Conservation (phyloP, 2,329 filamentous ascomycete genomes). For the Fusarium lyarnte region DNA sequence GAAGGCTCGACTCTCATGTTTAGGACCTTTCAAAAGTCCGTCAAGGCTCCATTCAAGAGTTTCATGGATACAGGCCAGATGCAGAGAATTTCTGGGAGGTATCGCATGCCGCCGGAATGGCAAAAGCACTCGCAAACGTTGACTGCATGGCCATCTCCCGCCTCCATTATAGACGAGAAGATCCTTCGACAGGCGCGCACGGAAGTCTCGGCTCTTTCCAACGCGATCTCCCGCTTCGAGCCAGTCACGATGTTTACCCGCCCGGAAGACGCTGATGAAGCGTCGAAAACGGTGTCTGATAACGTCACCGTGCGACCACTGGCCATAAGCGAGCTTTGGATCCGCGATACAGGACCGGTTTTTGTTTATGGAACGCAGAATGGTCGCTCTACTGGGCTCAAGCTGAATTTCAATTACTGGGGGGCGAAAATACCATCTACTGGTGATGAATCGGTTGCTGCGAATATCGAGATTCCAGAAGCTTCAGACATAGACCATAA, state of each 20-base stretch:
- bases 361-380: conserved; percentile 22
- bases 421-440: conserved; percentile 30
- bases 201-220: conserved; percentile 41
- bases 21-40: background rate
- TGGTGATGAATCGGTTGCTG: conserved; percentile 22
- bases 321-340: conserved; percentile 39
- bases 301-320: conserved; percentile 8
- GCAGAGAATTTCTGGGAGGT: background rate
- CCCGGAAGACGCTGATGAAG: background rate
- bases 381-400: conserved; percentile 25
- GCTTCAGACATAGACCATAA: background rate
- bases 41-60: background rate
- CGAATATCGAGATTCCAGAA: background rate
- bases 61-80: background rate
- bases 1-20: background rate
- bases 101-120: conserved; percentile 30
- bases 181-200: background rate
- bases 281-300: background rate
- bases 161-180: background rate
- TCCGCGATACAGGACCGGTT: conserved; percentile 43
- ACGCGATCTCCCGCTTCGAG: conserved; percentile 40
- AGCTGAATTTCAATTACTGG: conserved; percentile 46
- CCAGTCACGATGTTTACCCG: conserved; percentile 39
- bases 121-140: conserved; percentile 16
- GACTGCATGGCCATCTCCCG: conserved; percentile 20